Evolutionary conservation across 805 yeast species (phyloP).

Genomic region (Zygoascus ofunaensis): DNA sequence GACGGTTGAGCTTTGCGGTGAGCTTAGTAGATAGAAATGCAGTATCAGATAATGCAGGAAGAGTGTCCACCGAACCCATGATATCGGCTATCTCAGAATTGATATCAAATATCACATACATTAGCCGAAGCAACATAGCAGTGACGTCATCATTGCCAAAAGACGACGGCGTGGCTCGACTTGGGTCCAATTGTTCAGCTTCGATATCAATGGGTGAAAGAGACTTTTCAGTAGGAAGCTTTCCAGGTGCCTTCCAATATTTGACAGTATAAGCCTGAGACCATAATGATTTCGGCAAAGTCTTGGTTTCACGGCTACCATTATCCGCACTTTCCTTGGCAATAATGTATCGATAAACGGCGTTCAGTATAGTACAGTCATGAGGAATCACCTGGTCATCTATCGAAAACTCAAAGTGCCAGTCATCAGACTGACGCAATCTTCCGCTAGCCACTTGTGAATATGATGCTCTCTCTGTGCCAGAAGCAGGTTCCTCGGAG

Average conservation of each 20-base stretch:
- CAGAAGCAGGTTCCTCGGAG: not conserved
- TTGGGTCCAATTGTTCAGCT: conserved; percentile 18
- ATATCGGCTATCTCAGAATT: conserved; percentile 18
- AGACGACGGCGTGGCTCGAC: conserved; percentile 16
- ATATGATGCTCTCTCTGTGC: not conserved
- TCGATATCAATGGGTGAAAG: conserved; percentile 9
- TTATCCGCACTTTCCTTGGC: conserved; percentile 6
- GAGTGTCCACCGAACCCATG: conserved; percentile 8
- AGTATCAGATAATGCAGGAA: conserved; percentile 6
- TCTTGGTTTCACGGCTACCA: conserved; percentile 5
- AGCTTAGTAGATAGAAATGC: conserved; percentile 66
- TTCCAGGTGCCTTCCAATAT: conserved; percentile 31
- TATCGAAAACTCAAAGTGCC: conserved; percentile 47
- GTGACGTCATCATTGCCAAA: conserved; percentile 17
- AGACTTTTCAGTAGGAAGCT: conserved; percentile 4
- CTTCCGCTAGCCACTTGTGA: conserved; percentile 7
- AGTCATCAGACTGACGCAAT: conserved; percentile 12
- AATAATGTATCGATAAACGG: conserved; percentile 31
- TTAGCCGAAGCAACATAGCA: conserved; percentile 18
- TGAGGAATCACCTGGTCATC: conserved; percentile 50
- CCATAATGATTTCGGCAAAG: conserved; percentile 39
- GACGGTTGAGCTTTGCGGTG: conserved; percentile 77
- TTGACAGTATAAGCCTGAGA: conserved; percentile 42
- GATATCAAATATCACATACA: conserved; percentile 21
- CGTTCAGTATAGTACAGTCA: conserved; percentile 70